Evolutionary conservation across 805 yeast species (phyloP).

Genomic region (Diddensiella santjacobensis): DNA sequence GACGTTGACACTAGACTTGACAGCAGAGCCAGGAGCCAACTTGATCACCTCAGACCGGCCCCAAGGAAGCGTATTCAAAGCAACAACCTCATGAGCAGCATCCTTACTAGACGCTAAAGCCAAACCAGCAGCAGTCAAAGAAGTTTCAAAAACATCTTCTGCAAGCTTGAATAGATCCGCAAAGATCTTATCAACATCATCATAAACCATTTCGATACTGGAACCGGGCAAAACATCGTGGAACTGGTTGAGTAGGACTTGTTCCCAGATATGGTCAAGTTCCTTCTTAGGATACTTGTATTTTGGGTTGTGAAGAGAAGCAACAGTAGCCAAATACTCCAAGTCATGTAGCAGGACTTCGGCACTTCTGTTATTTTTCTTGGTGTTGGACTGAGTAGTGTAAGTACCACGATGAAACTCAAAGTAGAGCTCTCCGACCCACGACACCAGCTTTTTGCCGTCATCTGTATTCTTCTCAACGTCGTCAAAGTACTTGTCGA

Average conservation of each 20-base stretch:
- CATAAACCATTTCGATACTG: slow-evolving; percentile 91
- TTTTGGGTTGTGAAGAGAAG: slow-evolving; percentile 49
- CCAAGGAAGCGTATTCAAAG: slow-evolving; percentile 66
- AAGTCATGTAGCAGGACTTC: slow-evolving; percentile 80
- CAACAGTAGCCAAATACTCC: slow-evolving; percentile 75
- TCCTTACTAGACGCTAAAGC: slow-evolving; percentile 23
- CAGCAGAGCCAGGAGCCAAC: slow-evolving; percentile 26
- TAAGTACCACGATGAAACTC: slow-evolving; percentile 98
- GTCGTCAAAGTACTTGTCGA: slow-evolving; percentile 71
- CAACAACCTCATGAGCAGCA: slow-evolving; percentile 15
- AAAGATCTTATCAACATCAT: slow-evolving; percentile 80
- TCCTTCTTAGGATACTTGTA: slow-evolving; percentile 71
- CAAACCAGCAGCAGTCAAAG: slow-evolving; percentile 45
- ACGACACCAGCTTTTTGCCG: slow-evolving; percentile 70
- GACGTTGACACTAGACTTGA: slow-evolving; percentile 4
- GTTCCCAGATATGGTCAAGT: slow-evolving; percentile 77
- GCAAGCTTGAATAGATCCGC: slow-evolving; percentile 53
- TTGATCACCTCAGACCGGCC: slow-evolving; percentile 45
- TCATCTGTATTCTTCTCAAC: slow-evolving; percentile 57
- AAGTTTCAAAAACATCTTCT: slow-evolving; percentile 47
- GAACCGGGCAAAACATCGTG: slow-evolving; percentile 97
- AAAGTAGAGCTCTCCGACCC: slow-evolving; percentile 92
- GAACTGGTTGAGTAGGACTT: slow-evolving; percentile 84
- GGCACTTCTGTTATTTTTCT: slow-evolving; percentile 68
- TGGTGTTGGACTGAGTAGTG: slow-evolving; percentile 86